Evolutionary conservation across 2,329 filamentous ascomycete species (phyloP).

Genomic region (Penicillium sp.): DNA sequence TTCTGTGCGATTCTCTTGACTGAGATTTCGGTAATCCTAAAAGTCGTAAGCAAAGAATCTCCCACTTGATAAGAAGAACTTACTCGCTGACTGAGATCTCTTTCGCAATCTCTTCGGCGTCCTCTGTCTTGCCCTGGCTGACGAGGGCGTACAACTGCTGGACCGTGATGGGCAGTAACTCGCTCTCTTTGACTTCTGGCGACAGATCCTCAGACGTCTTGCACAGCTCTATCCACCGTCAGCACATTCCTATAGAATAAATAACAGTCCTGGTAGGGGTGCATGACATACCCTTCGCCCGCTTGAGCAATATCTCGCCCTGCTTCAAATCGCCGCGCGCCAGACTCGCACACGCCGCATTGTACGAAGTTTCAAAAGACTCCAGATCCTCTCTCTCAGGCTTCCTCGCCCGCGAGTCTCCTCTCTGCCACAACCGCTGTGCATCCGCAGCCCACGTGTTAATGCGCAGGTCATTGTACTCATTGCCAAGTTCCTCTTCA

Average conservation of each 20-base stretch:
- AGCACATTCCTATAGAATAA: conserved; percentile 1
- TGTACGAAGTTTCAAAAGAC: conserved; percentile 62
- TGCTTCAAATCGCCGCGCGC: conserved; percentile 57
- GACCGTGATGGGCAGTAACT: conserved; percentile 57
- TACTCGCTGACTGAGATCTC: conserved; percentile 52
- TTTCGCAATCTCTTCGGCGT: conserved; percentile 51
- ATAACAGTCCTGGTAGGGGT: conserved; percentile 1
- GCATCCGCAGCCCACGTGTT: conserved; percentile 60
- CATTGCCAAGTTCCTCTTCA: conserved; percentile 38
- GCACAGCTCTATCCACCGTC: conserved; percentile 49
- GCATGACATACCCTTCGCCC: conserved; percentile 49
- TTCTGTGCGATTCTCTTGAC: conserved; percentile 59
- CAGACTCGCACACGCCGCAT: conserved; percentile 61
- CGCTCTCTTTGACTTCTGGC: conserved; percentile 56
- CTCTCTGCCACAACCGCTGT: conserved; percentile 58
- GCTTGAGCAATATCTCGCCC: conserved; percentile 56
- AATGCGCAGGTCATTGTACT: conserved; percentile 59
- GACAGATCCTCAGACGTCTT: conserved; percentile 56
- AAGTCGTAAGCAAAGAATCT: conserved; percentile 9
- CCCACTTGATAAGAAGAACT: conserved; percentile 18
- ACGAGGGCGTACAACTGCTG: conserved; percentile 60
- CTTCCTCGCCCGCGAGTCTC: conserved; percentile 50
- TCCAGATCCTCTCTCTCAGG: conserved; percentile 58
- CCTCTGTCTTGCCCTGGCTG: conserved; percentile 51
- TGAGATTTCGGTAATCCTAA: conserved; percentile 54